These are phyloP conservation scores for Mycothermus thermophilus DNA, from an alignment of 495 filamentous ascomycete genomes.

Conservation along the genomic window DNA sequence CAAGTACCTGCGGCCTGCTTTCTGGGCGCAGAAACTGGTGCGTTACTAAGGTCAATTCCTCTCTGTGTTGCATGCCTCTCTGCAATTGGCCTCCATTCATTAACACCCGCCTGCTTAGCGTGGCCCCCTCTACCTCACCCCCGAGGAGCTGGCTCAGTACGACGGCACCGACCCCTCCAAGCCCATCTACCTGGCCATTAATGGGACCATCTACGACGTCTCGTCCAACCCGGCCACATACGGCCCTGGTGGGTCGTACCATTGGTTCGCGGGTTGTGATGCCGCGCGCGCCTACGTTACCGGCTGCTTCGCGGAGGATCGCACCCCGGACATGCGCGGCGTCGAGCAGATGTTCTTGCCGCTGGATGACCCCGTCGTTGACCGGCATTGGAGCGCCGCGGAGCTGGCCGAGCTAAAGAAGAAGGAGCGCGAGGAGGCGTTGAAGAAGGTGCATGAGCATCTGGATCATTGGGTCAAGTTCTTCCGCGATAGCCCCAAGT, in stretches of 20 bases:
- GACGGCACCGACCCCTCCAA: slow-evolving; percentile 61
- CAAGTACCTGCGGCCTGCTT: slow-evolving; percentile 47
- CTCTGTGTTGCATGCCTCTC: not conserved
- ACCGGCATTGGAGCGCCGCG: slow-evolving; percentile 31
- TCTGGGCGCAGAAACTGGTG: slow-evolving; percentile 52
- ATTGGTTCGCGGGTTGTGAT: slow-evolving; percentile 75
- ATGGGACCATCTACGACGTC: slow-evolving; percentile 92
- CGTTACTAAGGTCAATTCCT: slow-evolving; percentile 9
- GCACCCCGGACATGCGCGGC: slow-evolving; percentile 67
- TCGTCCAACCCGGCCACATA: slow-evolving; percentile 59
- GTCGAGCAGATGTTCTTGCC: slow-evolving; percentile 85
- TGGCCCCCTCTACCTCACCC: slow-evolving; percentile 49
- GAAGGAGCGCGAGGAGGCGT: slow-evolving; percentile 38
- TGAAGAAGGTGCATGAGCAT: slow-evolving; percentile 39
- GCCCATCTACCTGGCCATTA: slow-evolving; percentile 85
- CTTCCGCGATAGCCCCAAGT: slow-evolving; percentile 64
- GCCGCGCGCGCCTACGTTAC: slow-evolving; percentile 88
- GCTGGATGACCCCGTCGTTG: slow-evolving; percentile 46
- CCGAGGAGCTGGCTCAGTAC: slow-evolving; percentile 54
- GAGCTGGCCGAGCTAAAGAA: slow-evolving; percentile 44
- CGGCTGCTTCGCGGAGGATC: slow-evolving; percentile 82
- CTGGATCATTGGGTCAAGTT: slow-evolving; percentile 58
- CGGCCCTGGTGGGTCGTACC: slow-evolving; percentile 80
- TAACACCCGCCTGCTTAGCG: slow-evolving; percentile 8
- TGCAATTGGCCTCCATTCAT: not conserved